phyloP scores from a whole-genome alignment of 148 eudicot species.

The Vaccinium macrocarpon region DNA sequence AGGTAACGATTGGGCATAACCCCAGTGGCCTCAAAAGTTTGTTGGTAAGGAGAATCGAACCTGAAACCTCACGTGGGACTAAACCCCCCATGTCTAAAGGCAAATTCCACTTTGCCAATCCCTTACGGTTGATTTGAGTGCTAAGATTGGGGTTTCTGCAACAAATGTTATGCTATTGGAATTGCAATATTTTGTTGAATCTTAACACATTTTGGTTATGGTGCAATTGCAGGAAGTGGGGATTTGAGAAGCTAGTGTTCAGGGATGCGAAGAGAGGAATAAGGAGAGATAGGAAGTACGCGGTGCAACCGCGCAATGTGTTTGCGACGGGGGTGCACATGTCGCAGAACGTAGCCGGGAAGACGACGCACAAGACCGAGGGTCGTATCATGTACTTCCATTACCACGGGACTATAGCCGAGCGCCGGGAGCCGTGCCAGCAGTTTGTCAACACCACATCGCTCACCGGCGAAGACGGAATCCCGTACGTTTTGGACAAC shows the following conservation, averaged over 20 bases:
- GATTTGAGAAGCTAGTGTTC: conserved; percentile 82
- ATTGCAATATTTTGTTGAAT: neutral
- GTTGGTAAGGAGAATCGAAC: too few relatives aligned
- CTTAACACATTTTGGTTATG: neutral
- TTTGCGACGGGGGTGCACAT: conserved; percentile 83
- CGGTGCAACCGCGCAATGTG: conserved; percentile 66
- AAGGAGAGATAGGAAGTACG: conserved; percentile 78
- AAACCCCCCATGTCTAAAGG: too few relatives aligned
- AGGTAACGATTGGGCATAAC: too few relatives aligned
- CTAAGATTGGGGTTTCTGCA: neutral
- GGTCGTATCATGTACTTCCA: conserved; percentile 62
- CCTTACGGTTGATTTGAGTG: too few relatives aligned
- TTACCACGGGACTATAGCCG: conserved; percentile 71
- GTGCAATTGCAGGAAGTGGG: conserved; percentile 62
- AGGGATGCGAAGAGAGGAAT: conserved; percentile 49
- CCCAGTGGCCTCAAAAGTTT: too few relatives aligned
- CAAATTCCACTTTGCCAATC: too few relatives aligned
- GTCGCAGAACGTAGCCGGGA: conserved; percentile 60
- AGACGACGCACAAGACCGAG: conserved; percentile 47
- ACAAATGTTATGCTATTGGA: neutral
- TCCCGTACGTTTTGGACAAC: conserved; percentile 50
- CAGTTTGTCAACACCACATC: conserved; percentile 36
- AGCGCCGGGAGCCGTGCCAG: conserved; percentile 62
- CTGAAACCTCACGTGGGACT: too few relatives aligned
- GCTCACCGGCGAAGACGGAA: conserved; percentile 27